Base-by-base conservation (phyloP, 345 rosid species). In the Salix brachista region DNA sequence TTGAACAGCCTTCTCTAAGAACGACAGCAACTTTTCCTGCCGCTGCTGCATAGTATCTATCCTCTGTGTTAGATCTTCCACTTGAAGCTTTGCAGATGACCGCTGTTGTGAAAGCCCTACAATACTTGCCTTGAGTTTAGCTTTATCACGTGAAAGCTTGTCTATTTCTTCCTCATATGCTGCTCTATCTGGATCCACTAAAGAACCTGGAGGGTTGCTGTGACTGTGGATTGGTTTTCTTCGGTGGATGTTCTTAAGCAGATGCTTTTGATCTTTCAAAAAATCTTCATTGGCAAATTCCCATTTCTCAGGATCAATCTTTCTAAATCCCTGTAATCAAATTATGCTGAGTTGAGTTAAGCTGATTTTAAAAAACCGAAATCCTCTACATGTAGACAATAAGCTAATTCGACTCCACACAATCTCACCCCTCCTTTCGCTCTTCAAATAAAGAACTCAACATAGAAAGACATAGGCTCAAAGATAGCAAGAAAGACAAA, bases 201-300 rank as follows among this genome's bases (percentile, higher is more conserved):
- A 62, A 25, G 86, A 84, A 60, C 78, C 74, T 32, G 81, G 97
- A 76, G 97, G 90, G 19, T 91, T 86, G 79, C 91, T 93, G 10
- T 93, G 99, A 87, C 99, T 96, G 52, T 96, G 95, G 75, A 93
- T 89, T 72, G 98, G 96, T 80, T 93, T 96, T 75, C 97, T 86
- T 39, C 97, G 84, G 80, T 88, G 91, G 83, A 96, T 96, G 82
- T 88, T 92, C 85, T 91, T 93, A 46, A 96, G 94, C 73, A 91
- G 94, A 89, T 92, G 97, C 89, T 86, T 91, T 77, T 91, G 91
- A 86, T 89, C 95, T 80, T 88, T 96, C 28, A 87, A 80, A 81
- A 96, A 93, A 26, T 89, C 98, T 67, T 96, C 98, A 83, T 93
- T 96, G 8, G 87, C 86, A 83, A 96, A 96, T 65, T 96, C 98